These are phyloP conservation scores for Clonostachys rosea DNA, from an alignment of 2,329 filamentous ascomycete genomes.

Conservation along the genomic window DNA sequence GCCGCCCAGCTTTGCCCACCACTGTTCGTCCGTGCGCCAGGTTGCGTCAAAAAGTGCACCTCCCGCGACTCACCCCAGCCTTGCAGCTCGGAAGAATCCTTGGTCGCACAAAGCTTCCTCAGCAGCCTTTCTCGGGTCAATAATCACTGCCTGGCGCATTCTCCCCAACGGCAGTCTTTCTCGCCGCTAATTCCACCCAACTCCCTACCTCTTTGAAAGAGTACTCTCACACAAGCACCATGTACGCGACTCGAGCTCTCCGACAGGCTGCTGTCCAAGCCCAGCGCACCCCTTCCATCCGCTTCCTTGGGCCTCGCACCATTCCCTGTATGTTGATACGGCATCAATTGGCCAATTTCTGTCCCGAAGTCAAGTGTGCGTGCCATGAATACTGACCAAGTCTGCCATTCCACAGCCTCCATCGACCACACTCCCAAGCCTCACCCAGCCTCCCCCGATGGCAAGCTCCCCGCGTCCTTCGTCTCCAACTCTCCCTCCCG, in stretches of 20 bases:
- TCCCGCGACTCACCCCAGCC: no score
- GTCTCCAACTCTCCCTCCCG: conserved; percentile 27
- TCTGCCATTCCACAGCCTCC: conserved; percentile 42
- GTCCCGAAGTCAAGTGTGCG: background rate
- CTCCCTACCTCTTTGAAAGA: background rate
- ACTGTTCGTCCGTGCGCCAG: no score
- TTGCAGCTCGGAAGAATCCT: no score
- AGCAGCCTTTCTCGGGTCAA: background rate
- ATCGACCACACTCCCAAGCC: conserved; percentile 70
- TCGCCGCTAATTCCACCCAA: background rate
- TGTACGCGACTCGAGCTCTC: conserved; percentile 52
- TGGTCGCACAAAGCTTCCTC: no score
- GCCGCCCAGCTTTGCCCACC: no score
- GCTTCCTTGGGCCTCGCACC: conserved; percentile 56
- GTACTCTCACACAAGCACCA: conserved; percentile 16
- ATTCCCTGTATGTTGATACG: conserved; percentile 45
- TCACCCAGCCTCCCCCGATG: conserved; percentile 67
- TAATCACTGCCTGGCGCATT: background rate
- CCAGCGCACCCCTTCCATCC: conserved; percentile 57
- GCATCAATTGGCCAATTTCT: background rate
- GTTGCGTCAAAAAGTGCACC: no score
- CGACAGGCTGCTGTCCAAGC: conserved; percentile 55
- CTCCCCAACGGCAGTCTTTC: background rate
- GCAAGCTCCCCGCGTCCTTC: conserved; percentile 55
- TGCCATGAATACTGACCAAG: conserved; percentile 9